Evolutionary conservation across 1,139 yeast genomes (phyloP).

Genomic region (Groenewaldozyma auringiensis): DNA sequence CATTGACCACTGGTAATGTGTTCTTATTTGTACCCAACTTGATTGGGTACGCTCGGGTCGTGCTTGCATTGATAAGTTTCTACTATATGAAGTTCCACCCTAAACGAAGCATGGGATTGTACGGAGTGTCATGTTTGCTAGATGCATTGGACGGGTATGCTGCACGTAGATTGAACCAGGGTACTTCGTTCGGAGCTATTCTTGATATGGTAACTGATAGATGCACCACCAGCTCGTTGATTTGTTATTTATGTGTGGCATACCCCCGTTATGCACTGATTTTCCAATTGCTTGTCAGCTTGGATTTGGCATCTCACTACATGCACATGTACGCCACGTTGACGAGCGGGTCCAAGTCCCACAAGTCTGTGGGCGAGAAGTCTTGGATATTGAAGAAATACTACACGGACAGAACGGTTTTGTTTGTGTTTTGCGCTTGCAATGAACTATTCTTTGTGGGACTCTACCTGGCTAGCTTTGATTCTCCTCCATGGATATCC

Average conservation of each 20-base stretch:
- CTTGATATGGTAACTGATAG: constrained; percentile 98
- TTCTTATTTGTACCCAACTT: constrained; percentile 80
- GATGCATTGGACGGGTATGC: constrained; percentile 98
- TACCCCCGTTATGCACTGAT: constrained; percentile 59
- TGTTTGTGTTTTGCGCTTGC: constrained; percentile 83
- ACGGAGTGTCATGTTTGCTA: constrained; percentile 80
- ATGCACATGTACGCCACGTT: constrained; percentile 98
- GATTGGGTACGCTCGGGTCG: constrained; percentile 79
- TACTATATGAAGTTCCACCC: constrained; percentile 81
- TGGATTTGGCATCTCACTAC: constrained; percentile 92
- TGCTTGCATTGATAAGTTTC: constrained; percentile 74
- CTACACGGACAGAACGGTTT: constrained; percentile 75
- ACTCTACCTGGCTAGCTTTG: constrained; percentile 65
- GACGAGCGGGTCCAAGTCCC: constrained; percentile 69
- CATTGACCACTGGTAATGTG: constrained; percentile 41
- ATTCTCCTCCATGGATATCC: constrained; percentile 35
- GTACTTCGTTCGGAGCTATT: constrained; percentile 91
- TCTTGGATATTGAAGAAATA: constrained; percentile 71
- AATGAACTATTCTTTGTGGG: constrained; percentile 93
- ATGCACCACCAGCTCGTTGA: constrained; percentile 87
- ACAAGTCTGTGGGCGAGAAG: constrained; percentile 74
- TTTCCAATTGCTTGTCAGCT: constrained; percentile 81
- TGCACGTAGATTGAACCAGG: constrained; percentile 82
- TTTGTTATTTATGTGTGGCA: constrained; percentile 73
- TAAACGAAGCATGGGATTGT: constrained; percentile 61